Base-by-base conservation (phyloP, 768 basidiomycete species). In the Tylopilus sp. region DNA sequence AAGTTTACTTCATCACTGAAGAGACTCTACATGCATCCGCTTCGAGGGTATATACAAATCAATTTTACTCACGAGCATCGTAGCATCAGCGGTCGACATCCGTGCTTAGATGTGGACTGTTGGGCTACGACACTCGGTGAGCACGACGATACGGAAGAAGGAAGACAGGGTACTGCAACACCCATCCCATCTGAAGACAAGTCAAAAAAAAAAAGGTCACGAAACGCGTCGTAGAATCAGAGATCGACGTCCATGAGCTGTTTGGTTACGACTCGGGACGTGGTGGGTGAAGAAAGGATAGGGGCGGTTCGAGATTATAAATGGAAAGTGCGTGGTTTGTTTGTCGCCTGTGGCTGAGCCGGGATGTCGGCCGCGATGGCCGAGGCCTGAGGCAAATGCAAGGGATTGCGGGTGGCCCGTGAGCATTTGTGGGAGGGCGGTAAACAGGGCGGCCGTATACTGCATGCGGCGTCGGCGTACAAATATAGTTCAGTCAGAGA, bases 21-120 rank as follows among this genome's bases (percentile, higher is more conserved):
- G 7, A 8, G 4, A 28, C 28, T 4, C 15, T 17, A 17, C 33
- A 35, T 35, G 4, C 15, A 35, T 35, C 33, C 6, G 15, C n/a
- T n/a, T n/a, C n/a, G n/a, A n/a, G 15, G 7, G 15, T 17, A 17
- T 6, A 35, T n/a, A n/a, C n/a, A 6, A 6, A 15, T 2, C 33
- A 15, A 35, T 5, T n/a, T 18, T 21, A 42, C n/a, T 25, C 39
- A 31, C 36, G 21, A 51, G 28, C 21, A 11, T 57, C 59, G 52
- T 61, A 61, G 50, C 28, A 17, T 47, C 46, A 47, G 44, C 51
- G 4, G 47, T 38, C 51, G 6, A 47, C 59, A 51, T 4, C 41
- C 26, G 17, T 43, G 45, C 22, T 25, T 10, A 8, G 51, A 51
- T 61, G 59, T 61, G 56, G 56, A 58, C 52, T 54, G 48, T 35